A percentile compares a stretch with the other conserved stretches of the same genome.
Conservation (phyloP, 23 red algal genomes). For the Gracilaria caudata region DNA sequence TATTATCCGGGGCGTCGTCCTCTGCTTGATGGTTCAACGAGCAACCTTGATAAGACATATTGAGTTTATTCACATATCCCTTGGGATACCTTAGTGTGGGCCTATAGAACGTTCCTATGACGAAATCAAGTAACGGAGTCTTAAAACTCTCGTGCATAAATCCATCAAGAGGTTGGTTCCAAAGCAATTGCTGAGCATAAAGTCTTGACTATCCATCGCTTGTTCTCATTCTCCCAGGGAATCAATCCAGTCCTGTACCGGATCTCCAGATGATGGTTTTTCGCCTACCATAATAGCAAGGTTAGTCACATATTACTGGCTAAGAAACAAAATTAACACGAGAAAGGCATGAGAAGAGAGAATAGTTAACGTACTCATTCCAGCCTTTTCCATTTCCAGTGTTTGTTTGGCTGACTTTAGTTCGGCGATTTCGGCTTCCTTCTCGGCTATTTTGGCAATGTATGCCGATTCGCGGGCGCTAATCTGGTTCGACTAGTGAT, state of each 20-base stretch:
- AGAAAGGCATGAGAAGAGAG: background rate
- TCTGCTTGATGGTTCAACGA: background rate
- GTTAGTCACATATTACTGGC: background rate
- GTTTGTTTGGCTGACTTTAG: conserved; percentile 47
- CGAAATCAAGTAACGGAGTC: background rate
- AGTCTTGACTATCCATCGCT: background rate
- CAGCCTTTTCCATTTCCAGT: conserved; percentile 56
- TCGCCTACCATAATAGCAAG: background rate
- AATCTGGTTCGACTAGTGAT: conserved; percentile 19
- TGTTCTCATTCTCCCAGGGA: conserved; percentile 30
- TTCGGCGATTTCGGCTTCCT: conserved; percentile 54
- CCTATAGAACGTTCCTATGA: background rate
- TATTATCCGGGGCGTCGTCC: background rate
- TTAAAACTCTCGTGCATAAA: background rate
- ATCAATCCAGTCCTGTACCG: conserved; percentile 66
- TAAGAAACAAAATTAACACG: background rate
- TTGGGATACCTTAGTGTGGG: background rate
- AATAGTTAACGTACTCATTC: conserved; percentile 20
- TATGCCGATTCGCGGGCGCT: conserved; percentile 46
- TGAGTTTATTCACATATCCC: conserved; percentile 4
- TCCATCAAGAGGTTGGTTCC: background rate
- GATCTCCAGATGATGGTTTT: conserved; percentile 56
- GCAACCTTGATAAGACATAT: background rate
- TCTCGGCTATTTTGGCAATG: conserved; percentile 38
- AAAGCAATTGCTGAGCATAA: background rate